phyloP scores from a whole-genome alignment of 805 yeast genomes.

The Ogataea zsoltii region DNA sequence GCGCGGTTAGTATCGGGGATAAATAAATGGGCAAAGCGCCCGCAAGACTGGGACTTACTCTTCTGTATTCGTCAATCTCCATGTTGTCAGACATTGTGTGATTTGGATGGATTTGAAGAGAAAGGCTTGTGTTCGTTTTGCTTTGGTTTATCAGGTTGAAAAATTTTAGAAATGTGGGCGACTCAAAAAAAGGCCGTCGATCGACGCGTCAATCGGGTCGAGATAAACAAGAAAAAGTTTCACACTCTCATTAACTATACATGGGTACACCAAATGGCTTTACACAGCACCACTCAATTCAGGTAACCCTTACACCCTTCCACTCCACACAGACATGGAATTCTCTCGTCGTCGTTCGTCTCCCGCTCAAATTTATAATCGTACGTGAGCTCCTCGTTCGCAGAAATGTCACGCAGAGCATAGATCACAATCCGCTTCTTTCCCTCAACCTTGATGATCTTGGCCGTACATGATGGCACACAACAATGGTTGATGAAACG shows the following conservation, averaged over 20 bases:
- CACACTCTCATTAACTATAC: too few species aligned
- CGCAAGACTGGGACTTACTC: slow-evolving; percentile 44
- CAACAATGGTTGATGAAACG: slow-evolving; percentile 97
- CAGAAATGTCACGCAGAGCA: slow-evolving; percentile 82
- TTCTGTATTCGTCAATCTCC: slow-evolving; percentile 64
- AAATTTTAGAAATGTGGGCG: slow-evolving; percentile 9
- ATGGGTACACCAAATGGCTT: too few species aligned
- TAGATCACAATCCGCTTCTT: slow-evolving; percentile 91
- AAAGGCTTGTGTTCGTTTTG: neutral
- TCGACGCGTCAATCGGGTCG: slow-evolving; percentile 3
- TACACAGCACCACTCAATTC: slow-evolving; percentile 43
- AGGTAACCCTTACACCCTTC: slow-evolving; percentile 90
- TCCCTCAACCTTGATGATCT: slow-evolving; percentile 93
- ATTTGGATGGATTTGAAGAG: neutral
- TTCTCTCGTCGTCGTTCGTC: slow-evolving; percentile 81
- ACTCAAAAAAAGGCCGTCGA: slow-evolving; percentile 8
- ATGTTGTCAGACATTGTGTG: slow-evolving; percentile 51
- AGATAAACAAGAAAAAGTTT: too few species aligned
- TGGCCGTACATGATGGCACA: slow-evolving; percentile 96
- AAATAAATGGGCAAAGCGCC: too few species aligned
- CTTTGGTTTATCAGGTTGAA: slow-evolving; percentile 1
- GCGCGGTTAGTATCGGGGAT: neutral
- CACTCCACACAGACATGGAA: slow-evolving; percentile 94
- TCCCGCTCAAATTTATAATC: slow-evolving; percentile 96
- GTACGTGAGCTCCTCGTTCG: slow-evolving; percentile 91